Percentiles rank a stretch among this genome's conserved stretches.
These are phyloP conservation scores for Eruca vesicaria DNA, from an alignment of 441 rosid genomes.

Conservation along the genomic window DNA sequence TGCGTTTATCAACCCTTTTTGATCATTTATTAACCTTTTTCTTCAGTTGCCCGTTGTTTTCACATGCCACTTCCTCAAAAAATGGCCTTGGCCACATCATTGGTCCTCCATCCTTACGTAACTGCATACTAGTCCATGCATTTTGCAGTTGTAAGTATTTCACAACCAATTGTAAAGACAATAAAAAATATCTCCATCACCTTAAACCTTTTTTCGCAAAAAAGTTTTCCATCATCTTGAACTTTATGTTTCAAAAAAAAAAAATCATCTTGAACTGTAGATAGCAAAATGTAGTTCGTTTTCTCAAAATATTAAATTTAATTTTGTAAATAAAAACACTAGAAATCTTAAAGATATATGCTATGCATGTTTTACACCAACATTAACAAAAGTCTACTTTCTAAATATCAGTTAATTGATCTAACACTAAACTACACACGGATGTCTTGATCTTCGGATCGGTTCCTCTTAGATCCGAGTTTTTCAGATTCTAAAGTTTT, in stretches of 20 bases:
- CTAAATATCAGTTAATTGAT: neutral
- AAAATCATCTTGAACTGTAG: neutral
- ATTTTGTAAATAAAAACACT: neutral
- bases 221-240: neutral
- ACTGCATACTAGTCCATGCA: neutral
- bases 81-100: neutral
- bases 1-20: neutral
- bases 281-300: neutral
- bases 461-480: too few relatives aligned
- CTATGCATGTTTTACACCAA: neutral
- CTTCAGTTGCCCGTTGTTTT: constrained; percentile 18
- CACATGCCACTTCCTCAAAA: constrained; percentile 14
- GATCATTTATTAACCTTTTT: neutral
- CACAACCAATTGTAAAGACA: neutral
- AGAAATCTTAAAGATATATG: neutral
- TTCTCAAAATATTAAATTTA: neutral
- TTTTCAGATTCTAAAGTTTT: too few relatives aligned
- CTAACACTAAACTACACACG: neutral
- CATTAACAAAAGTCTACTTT: neutral
- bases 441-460: too few relatives aligned
- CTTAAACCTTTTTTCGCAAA: too few relatives aligned
- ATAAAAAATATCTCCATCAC: too few relatives aligned
- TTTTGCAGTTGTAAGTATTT: neutral
- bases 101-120: neutral
- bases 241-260: too few relatives aligned